Base-by-base conservation (phyloP, 116 monocot genomes). In the Phalaenopsis hybrid region DNA sequence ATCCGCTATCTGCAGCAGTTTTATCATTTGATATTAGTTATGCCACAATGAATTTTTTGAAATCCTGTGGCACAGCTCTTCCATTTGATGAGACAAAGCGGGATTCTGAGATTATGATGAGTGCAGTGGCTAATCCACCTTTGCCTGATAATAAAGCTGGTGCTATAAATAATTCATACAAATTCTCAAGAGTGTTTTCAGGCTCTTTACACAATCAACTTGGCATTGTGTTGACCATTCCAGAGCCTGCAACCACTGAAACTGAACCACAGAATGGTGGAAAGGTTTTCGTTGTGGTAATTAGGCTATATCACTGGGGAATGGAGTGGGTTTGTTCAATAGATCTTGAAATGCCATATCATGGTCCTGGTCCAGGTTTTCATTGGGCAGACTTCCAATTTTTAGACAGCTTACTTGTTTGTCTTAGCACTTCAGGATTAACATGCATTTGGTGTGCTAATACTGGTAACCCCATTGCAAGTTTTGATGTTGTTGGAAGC, bases 361-460 rank as follows among this genome's bases (percentile, higher is more conserved):
- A 78, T 82, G 79, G 80, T 80, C 41, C 76, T 12, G 81, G 79
- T 57, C 65, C 80, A 41, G 80, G 72, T 82, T 44, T 65, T 59
- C 83, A 89, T 81, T 98, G 95, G 97, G 88, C 79, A 63, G 97
- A 98, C 81, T 93, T 92, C 69, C 91, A 91, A 63, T 88, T 98
- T 76, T 83, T 83, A 43, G 86, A 88, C 2, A 80, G 88, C 50
- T 89, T 93, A 85, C 91, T 98, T 83, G 79, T 92, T 57, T 91
- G 91, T 75, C 97, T 98, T 68, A 78, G 59, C 74, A 55, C 86
- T 58, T 87, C 88, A 63, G 97, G 95, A 67, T 76, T 93, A 59
- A 81, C 90, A 52, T 81, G 70, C 75, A 85, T 98, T 63, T 92
- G 82, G 80, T 81, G 83, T 83, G 83, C 86, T 70, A 86, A 82